A percentile compares a stretch with the other conserved stretches of the same genome.
These are phyloP conservation scores for Pisolithus sp. DNA, from an alignment of 768 basidiomycete species.

Conservation along the genomic window DNA sequence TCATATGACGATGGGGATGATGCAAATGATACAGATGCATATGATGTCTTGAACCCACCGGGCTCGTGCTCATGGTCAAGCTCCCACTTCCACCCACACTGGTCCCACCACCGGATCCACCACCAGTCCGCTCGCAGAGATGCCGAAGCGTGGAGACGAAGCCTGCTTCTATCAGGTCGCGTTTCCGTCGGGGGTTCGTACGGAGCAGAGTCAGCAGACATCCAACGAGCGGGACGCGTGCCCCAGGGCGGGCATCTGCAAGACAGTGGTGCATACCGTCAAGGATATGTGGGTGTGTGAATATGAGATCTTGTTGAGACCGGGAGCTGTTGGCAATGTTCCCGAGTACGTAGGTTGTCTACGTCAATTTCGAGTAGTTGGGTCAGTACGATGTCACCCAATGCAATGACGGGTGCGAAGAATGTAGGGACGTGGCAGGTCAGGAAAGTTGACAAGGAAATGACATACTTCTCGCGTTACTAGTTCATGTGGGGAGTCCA, in stretches of 20 bases:
- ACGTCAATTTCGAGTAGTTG: background rate
- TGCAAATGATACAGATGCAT: background rate
- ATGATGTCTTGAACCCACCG: background rate
- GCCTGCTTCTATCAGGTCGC: slow-evolving; percentile 37
- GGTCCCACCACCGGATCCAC: slow-evolving; percentile 2
- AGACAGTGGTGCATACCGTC: slow-evolving; percentile 49
- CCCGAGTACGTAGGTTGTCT: slow-evolving; percentile 57
- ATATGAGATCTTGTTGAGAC: slow-evolving; percentile 45
- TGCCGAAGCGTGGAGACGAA: slow-evolving; percentile 38
- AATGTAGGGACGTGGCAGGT: background rate
- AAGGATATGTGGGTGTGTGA: slow-evolving; percentile 47
- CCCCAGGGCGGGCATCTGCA: slow-evolving; percentile 50
- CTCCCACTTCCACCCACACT: slow-evolving; percentile 20
- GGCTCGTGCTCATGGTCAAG: slow-evolving; percentile 4
- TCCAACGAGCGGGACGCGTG: slow-evolving; percentile 53
- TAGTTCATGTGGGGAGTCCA: slow-evolving; percentile 48
- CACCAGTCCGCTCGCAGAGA: slow-evolving; percentile 34
- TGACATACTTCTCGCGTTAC: slow-evolving; percentile 45
- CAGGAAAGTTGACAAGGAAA: background rate
- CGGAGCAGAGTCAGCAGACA: slow-evolving; percentile 55
- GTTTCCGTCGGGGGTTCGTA: slow-evolving; percentile 30
- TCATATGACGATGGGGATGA: slow-evolving; percentile 23
- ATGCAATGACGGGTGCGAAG: no score
- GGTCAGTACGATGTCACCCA: no score
- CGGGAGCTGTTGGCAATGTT: slow-evolving; percentile 61